These are phyloP conservation scores for Komagataea norvegica DNA, from an alignment of 1,139 yeast genomes.

Conservation along the genomic window DNA sequence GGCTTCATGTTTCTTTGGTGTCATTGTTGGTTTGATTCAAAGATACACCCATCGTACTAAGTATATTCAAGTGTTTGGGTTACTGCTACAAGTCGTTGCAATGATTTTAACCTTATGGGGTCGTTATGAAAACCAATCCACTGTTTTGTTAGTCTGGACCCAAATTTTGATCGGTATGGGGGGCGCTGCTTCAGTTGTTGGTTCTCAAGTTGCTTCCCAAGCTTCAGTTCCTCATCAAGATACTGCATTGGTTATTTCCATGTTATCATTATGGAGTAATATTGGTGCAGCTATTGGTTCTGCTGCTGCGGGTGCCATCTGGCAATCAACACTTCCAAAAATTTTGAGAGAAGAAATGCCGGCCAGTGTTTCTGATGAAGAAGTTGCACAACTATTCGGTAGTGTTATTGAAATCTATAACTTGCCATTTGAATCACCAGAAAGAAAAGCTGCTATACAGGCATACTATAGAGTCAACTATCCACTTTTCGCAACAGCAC, in stretches of 20 bases:
- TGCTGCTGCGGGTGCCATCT: slow-evolving; percentile 40
- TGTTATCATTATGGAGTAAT: slow-evolving; percentile 35
- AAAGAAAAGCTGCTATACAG: slow-evolving; percentile 11
- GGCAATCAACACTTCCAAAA: slow-evolving; percentile 9
- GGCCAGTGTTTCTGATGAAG: slow-evolving; percentile 5
- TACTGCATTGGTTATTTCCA: slow-evolving; percentile 39
- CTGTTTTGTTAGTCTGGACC: slow-evolving; percentile 24
- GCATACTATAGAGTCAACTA: slow-evolving; percentile 9
- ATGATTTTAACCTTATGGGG: slow-evolving; percentile 27
- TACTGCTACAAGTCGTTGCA: slow-evolving; percentile 28
- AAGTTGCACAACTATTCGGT: slow-evolving; percentile 1
- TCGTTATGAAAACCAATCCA: slow-evolving; percentile 22
- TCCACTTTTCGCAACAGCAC: slow-evolving; percentile 9
- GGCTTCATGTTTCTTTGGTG: slow-evolving; percentile 32
- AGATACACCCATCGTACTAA: slow-evolving; percentile 32
- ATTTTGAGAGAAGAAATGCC: slow-evolving; percentile 10
- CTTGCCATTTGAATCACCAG: slow-evolving; percentile 6
- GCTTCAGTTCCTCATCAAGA: slow-evolving; percentile 41
- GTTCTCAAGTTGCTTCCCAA: slow-evolving; percentile 31
- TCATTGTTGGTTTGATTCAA: slow-evolving; percentile 29
- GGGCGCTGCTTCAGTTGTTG: slow-evolving; percentile 31
- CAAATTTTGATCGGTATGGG: slow-evolving; percentile 27
- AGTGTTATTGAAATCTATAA: slow-evolving; percentile 4
- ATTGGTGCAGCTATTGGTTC: slow-evolving; percentile 45
- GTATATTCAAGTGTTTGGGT: slow-evolving; percentile 28